These are phyloP conservation scores for Hyphodiscus sp. DNA, from an alignment of 2,329 filamentous ascomycete species.

Conservation along the genomic window DNA sequence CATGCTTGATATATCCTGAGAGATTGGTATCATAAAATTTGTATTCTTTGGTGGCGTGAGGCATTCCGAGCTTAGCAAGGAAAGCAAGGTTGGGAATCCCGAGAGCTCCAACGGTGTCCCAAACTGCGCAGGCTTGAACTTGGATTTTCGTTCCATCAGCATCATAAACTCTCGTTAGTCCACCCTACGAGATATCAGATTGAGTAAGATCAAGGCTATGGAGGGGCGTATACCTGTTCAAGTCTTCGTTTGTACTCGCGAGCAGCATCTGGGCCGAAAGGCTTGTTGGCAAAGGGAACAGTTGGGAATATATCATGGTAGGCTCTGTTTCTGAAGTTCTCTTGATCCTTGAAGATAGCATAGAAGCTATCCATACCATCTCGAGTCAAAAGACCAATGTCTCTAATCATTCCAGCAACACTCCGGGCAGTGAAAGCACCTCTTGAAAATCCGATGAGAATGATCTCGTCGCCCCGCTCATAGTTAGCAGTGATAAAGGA, in stretches of 20 bases:
- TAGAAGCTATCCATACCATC: conserved; percentile 38
- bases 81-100: conserved; percentile 37
- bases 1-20: conserved; percentile 37
- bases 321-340: conserved; percentile 27
- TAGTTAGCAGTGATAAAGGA: conserved; percentile 36
- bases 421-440: conserved; percentile 37
- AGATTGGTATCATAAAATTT: conserved; percentile 40
- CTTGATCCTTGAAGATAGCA: conserved; percentile 33
- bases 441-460: conserved; percentile 36
- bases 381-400: conserved; percentile 34
- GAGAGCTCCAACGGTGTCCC: conserved; percentile 37
- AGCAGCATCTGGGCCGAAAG: conserved; percentile 14
- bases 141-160: conserved; percentile 31
- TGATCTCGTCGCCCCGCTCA: conserved; percentile 36
- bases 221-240: conserved; percentile 25
- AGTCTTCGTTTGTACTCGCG: conserved; percentile 33
- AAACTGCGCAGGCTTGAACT: conserved; percentile 42
- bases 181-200: conserved; percentile 19
- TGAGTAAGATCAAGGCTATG: neutral
- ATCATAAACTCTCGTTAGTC: conserved; percentile 33
- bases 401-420: conserved; percentile 29
- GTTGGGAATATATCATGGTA: conserved; percentile 31
- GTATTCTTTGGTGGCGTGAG: conserved; percentile 32
- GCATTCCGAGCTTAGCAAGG: conserved; percentile 28
- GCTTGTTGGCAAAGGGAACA: conserved; percentile 26